phyloP scores from a whole-genome alignment of 2,329 filamentous ascomycete genomes.

The Aspergillus pseudoglaucus region DNA sequence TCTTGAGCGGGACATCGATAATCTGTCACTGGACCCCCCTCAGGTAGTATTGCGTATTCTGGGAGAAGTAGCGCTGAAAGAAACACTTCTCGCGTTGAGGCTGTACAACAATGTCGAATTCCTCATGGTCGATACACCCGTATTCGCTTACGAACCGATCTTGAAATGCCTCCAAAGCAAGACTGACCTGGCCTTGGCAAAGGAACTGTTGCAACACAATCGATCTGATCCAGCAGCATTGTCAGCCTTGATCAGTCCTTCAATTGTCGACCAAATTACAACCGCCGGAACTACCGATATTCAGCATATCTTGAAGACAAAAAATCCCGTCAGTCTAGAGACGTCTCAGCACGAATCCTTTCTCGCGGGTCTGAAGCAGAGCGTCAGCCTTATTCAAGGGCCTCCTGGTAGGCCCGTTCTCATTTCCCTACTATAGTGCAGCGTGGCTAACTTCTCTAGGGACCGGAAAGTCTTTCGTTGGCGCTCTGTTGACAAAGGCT shows the following conservation, averaged over 20 bases:
- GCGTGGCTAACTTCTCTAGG: constrained; percentile 37
- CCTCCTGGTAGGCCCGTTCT: constrained; percentile 54
- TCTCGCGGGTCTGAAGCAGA: constrained; percentile 46
- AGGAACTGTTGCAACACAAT: constrained; percentile 44
- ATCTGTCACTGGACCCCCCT: constrained; percentile 40
- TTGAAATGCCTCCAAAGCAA: constrained; percentile 54
- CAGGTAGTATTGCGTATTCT: constrained; percentile 48
- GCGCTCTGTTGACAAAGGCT: constrained; percentile 54
- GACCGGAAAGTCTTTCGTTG: constrained; percentile 70
- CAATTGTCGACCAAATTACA: constrained; percentile 12
- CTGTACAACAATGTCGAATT: constrained; percentile 39
- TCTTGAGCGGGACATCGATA: constrained; percentile 47
- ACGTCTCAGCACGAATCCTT: constrained; percentile 54
- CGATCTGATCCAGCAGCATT: constrained; percentile 6
- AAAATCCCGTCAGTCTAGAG: constrained; percentile 38
- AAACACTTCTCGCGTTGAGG: constrained; percentile 43
- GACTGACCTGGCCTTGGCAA: constrained; percentile 49
- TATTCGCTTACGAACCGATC: constrained; percentile 65
- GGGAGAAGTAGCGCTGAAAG: constrained; percentile 40
- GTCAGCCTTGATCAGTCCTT: constrained; percentile 7
- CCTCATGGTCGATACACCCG: constrained; percentile 56
- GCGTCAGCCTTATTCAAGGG: constrained; percentile 61
- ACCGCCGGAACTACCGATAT: constrained; percentile 20
- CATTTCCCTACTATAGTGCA: neutral
- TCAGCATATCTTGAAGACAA: constrained; percentile 22